Evolutionary conservation across 2,329 filamentous ascomycete species (phyloP), one percentile per base, ranked within the genome.

Genomic region (Bipolaris victoriae): DNA sequence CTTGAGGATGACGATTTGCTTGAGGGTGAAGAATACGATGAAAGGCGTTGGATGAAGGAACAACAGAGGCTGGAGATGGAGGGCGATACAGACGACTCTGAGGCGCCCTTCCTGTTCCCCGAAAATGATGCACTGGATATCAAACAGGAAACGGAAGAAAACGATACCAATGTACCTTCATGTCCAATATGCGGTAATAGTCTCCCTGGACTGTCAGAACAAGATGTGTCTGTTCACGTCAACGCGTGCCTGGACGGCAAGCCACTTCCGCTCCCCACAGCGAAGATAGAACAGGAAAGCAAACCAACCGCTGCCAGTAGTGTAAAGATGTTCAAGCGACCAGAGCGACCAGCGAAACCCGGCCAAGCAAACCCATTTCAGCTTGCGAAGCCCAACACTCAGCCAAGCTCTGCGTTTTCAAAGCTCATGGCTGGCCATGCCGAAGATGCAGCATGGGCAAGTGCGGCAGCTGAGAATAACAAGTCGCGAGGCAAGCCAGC

Each of bases 381-480:
- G 6, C 71, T 89, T 3, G 83, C 80, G 11, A 75, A 77, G 31
- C 51, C 58, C 58, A 75, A 59, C 44, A 72, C 53, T 29, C 72
- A 52, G 64, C 71, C 50, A 60, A 79, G 50, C 40, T 96, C 93
- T 3, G 95, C 94, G 0, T 99, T 99, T 70, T 89, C 90, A 2
- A 95, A 91, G 71, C 82, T 99, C 56, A 99, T 99, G 95, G 91
- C 92, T 6, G 88, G 87, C 5, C 92, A 97, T 68, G 91, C 90
- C 5, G 95, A 99, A 79, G 90, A 96, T 73, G 84, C 87, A 1
- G 95, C 95, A 1, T 99, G 95, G 95, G 88, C 90, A 1, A 87
- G 86, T 35, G 95, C 95, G 11, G 92, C 94, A 0, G 90, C 91
- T 1, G 83, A 90, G 1, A 92, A 97, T 73, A 80, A 85, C 26